phyloP scores from a whole-genome alignment of 305 asterid genomes.

The Andrographis paniculata region DNA sequence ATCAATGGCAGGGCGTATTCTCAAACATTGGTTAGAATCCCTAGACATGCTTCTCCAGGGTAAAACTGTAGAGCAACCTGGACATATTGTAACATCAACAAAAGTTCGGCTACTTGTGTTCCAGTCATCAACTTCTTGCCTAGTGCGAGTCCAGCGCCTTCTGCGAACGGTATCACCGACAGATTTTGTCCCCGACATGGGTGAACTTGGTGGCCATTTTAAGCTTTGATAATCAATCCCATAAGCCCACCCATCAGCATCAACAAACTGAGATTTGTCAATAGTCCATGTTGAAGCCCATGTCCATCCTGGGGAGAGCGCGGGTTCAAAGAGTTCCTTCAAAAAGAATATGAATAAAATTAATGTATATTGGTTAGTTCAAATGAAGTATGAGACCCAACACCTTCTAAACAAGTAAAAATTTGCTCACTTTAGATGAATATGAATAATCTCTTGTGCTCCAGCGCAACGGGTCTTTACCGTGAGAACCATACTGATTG shows the following conservation, averaged over 20 bases:
- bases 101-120: slow-evolving; percentile 29
- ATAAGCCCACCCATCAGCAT: slow-evolving; percentile 61
- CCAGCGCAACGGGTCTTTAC: slow-evolving; percentile 43
- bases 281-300: slow-evolving; percentile 62
- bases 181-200: slow-evolving; percentile 42
- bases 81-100: slow-evolving; percentile 36
- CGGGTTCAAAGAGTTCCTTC: slow-evolving; percentile 57
- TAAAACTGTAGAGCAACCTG: slow-evolving; percentile 57
- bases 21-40: slow-evolving; percentile 66
- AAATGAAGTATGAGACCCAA: slow-evolving; percentile 5
- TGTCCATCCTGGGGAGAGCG: slow-evolving; percentile 60
- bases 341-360: slow-evolving; percentile 15
- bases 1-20: slow-evolving; percentile 75
- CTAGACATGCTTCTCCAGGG: slow-evolving; percentile 85
- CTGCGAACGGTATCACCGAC: slow-evolving; percentile 45
- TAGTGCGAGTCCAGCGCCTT: slow-evolving; percentile 57
- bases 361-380: not conserved
- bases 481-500: slow-evolving; percentile 26
- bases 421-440: slow-evolving; percentile 42
- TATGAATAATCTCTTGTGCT: slow-evolving; percentile 54
- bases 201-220: slow-evolving; percentile 61
- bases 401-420: slow-evolving; percentile 12
- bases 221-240: slow-evolving; percentile 50
- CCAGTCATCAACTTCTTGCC: slow-evolving; percentile 39
- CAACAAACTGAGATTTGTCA: slow-evolving; percentile 60